A percentile compares a stretch with the other conserved stretches of the same genome.
phyloP scores from a whole-genome alignment of 2,329 filamentous ascomycete species.

The Apiospora marii region DNA sequence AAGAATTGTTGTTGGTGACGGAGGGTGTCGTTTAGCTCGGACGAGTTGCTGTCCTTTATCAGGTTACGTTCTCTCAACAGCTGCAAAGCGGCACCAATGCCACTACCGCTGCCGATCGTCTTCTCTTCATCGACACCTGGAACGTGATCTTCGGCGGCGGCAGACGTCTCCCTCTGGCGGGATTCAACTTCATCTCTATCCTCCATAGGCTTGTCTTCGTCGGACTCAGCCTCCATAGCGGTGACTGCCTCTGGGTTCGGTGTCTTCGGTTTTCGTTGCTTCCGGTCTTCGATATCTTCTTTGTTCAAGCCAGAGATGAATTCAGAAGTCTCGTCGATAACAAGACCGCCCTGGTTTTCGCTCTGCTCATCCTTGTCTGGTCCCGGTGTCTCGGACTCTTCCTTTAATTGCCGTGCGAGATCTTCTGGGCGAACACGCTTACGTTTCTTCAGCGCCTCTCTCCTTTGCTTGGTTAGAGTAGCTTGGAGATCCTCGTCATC shows the following conservation, averaged over 20 bases:
- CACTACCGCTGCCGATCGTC: slow-evolving; percentile 76
- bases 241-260: slow-evolving; percentile 46
- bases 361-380: slow-evolving; percentile 54
- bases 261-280: slow-evolving; percentile 54
- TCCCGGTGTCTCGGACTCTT: slow-evolving; percentile 63
- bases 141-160: slow-evolving; percentile 58
- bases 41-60: slow-evolving; percentile 69
- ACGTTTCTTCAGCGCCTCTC: slow-evolving; percentile 87
- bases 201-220: slow-evolving; percentile 55
- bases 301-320: slow-evolving; percentile 89
- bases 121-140: slow-evolving; percentile 88
- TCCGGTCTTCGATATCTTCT: slow-evolving; percentile 63
- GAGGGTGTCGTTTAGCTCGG: slow-evolving; percentile 70
- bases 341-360: slow-evolving; percentile 64
- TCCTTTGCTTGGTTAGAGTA: slow-evolving; percentile 82
- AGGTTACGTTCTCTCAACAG: slow-evolving; percentile 88
- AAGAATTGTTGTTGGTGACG: slow-evolving; percentile 82
- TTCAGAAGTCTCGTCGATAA: slow-evolving; percentile 96
- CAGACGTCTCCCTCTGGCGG: slow-evolving; percentile 54
- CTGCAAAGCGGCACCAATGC: slow-evolving; percentile 82
- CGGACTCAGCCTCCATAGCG: slow-evolving; percentile 52
- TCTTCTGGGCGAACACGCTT: slow-evolving; percentile 89
- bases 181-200: slow-evolving; percentile 58
- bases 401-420: slow-evolving; percentile 79
- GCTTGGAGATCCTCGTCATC: slow-evolving; percentile 95